phyloP scores from a whole-genome alignment of 257 asterid species.

The Thymus mandschuricus region DNA sequence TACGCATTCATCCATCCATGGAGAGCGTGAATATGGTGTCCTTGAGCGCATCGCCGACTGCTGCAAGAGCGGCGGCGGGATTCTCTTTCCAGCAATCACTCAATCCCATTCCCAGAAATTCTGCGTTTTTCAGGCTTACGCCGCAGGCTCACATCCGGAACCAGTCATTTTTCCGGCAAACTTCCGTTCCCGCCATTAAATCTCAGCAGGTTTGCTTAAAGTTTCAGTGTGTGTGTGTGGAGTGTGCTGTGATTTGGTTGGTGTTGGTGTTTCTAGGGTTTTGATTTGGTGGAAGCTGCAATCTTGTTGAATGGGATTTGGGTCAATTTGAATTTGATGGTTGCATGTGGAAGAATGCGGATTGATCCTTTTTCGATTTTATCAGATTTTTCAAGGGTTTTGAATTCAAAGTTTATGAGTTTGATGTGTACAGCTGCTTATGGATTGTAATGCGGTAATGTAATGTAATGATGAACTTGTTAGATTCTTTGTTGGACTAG shows the following conservation, averaged over 20 bases:
- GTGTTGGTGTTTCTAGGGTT: constrained; percentile 15
- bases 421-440: background rate
- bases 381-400: background rate
- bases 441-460: too few relatives aligned
- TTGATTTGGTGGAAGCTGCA: constrained; percentile 19
- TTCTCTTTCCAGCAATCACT: constrained; percentile 45
- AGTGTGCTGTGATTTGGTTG: constrained; percentile 20
- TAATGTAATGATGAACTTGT: background rate
- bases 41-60: constrained; percentile 34
- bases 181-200: constrained; percentile 35
- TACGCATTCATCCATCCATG: constrained; percentile 25
- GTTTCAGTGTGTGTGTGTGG: constrained; percentile 15
- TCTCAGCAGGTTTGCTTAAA: constrained; percentile 62
- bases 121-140: constrained; percentile 38
- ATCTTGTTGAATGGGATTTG: constrained; percentile 21
- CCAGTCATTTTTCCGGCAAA: constrained; percentile 25
- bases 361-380: background rate
- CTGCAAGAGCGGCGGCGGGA: constrained; percentile 32
- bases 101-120: constrained; percentile 39
- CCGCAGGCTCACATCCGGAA: constrained; percentile 31
- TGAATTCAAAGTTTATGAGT: constrained; percentile 1
- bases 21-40: constrained; percentile 42
- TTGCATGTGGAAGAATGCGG: constrained; percentile 19
- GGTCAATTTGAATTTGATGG: constrained; percentile 10
- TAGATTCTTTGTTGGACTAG: background rate